phyloP scores from a whole-genome alignment of 1,139 yeast genomes.

The Pichia sp. region DNA sequence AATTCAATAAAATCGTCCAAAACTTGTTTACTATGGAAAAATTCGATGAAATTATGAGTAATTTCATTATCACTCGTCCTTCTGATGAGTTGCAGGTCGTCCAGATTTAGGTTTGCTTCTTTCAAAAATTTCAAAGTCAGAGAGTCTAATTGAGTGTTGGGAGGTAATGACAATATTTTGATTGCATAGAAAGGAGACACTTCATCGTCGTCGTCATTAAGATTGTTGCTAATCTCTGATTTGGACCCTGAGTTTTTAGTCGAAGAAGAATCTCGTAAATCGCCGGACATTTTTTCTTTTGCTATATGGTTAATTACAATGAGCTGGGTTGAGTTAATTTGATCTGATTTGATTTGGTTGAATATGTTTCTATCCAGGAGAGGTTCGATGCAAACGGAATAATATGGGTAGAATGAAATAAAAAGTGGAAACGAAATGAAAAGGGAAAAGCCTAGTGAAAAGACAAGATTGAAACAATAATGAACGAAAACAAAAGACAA shows the following conservation, averaged over 20 bases:
- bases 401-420: not conserved
- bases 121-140: slow-evolving; percentile 8
- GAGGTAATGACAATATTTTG: slow-evolving; percentile 6
- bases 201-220: not conserved
- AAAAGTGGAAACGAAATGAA: not conserved
- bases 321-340: no score
- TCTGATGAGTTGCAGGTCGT: slow-evolving; percentile 9
- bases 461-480: not conserved
- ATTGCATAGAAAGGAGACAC: slow-evolving; percentile 2
- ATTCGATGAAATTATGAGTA: slow-evolving; percentile 15
- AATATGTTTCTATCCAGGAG: no score
- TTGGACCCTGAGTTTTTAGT: not conserved
- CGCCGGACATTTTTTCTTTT: not conserved
- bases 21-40: slow-evolving; percentile 14
- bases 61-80: slow-evolving; percentile 14
- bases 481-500: not conserved
- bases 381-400: not conserved
- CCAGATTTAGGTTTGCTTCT: not conserved
- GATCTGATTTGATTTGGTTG: no score
- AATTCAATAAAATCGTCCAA: slow-evolving; percentile 19
- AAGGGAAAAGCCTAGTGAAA: not conserved
- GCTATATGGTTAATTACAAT: no score
- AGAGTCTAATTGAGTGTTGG: slow-evolving; percentile 8
- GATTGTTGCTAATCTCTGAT: not conserved
- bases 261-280: not conserved